phyloP scores from a whole-genome alignment of 768 basidiomycete species.

The Auricularia sp. region DNA sequence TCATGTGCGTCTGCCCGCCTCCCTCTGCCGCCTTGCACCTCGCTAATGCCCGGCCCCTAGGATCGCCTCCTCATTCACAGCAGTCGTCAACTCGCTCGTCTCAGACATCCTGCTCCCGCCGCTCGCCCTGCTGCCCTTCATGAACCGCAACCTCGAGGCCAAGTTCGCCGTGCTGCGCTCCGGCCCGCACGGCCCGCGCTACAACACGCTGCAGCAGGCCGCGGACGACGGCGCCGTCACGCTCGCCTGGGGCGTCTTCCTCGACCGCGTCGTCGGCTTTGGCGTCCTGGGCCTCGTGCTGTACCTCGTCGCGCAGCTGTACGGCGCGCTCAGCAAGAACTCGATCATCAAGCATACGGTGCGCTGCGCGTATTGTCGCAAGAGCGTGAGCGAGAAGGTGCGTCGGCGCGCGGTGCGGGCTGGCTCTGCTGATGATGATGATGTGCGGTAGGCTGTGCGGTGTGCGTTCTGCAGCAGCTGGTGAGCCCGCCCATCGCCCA shows the following conservation, averaged over 20 bases:
- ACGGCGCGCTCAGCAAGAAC: constrained; percentile 27
- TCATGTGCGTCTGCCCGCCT: constrained; percentile 19
- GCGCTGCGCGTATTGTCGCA: constrained; percentile 34
- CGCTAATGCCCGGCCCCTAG: not conserved
- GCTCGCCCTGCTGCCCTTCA: constrained; percentile 32
- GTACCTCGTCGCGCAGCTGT: constrained; percentile 27
- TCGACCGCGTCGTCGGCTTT: constrained; percentile 29
- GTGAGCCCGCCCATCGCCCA: constrained; percentile 5
- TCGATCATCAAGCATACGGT: constrained; percentile 31
- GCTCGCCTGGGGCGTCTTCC: constrained; percentile 26
- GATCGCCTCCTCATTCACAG: constrained; percentile 30
- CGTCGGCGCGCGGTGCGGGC: constrained; percentile 4
- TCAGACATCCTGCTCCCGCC: constrained; percentile 33
- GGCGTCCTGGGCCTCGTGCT: constrained; percentile 28
- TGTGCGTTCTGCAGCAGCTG: constrained; percentile 35
- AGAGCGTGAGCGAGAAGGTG: constrained; percentile 33
- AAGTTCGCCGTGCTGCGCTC: constrained; percentile 31
- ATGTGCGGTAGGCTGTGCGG: constrained; percentile 21
- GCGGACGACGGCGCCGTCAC: constrained; percentile 36
- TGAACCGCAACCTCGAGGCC: constrained; percentile 32
- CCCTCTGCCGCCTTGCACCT: not conserved
- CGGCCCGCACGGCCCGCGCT: constrained; percentile 24
- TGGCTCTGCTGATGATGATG: not conserved
- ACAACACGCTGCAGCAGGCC: constrained; percentile 36
- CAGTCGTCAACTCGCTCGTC: constrained; percentile 33